These are phyloP conservation scores for Metarhizium album DNA, from an alignment of 2,329 filamentous ascomycete species.

Conservation along the genomic window DNA sequence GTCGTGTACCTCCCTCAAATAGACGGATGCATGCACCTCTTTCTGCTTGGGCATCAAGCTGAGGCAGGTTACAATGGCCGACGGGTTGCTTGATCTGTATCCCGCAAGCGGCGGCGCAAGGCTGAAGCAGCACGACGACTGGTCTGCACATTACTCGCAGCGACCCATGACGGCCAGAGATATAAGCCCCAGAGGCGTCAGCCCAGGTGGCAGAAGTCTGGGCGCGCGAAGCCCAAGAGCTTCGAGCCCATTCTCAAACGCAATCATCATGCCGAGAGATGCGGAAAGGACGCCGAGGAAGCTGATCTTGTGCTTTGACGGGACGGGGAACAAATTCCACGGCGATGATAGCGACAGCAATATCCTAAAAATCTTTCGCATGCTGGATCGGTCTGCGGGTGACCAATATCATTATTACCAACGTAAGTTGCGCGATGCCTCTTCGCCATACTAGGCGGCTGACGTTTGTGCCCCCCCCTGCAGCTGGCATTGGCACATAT, in stretches of 20 bases:
- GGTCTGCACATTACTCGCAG: not conserved
- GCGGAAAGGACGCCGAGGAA: conserved; percentile 23
- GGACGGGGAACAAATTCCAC: conserved; percentile 53
- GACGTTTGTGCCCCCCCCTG: not conserved
- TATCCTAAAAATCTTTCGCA: conserved; percentile 60
- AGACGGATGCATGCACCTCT: not conserved
- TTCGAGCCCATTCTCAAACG: conserved; percentile 2
- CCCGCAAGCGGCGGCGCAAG: not conserved
- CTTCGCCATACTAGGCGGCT: rapidly evolving
- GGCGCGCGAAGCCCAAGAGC: not conserved
- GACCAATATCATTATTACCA: conserved; percentile 57
- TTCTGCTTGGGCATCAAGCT: not conserved
- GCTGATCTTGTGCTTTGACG: conserved; percentile 51
- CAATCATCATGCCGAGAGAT: not conserved
- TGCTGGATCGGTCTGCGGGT: conserved; percentile 51
- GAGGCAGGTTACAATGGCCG: conserved; percentile 1
- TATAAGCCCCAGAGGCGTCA: not conserved
- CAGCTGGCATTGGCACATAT: conserved; percentile 64
- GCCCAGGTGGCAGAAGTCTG: not conserved
- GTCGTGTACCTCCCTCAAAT: not conserved
- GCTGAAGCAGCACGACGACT: not conserved
- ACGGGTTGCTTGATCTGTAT: not conserved
- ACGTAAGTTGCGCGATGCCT: conserved; percentile 27
- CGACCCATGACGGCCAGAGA: not conserved
- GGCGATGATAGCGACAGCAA: conserved; percentile 54